Evolutionary conservation across 192 early-diverging fungal species (phyloP), one percentile per base, ranked within the genome.

Genomic region (Endogone sp.): DNA sequence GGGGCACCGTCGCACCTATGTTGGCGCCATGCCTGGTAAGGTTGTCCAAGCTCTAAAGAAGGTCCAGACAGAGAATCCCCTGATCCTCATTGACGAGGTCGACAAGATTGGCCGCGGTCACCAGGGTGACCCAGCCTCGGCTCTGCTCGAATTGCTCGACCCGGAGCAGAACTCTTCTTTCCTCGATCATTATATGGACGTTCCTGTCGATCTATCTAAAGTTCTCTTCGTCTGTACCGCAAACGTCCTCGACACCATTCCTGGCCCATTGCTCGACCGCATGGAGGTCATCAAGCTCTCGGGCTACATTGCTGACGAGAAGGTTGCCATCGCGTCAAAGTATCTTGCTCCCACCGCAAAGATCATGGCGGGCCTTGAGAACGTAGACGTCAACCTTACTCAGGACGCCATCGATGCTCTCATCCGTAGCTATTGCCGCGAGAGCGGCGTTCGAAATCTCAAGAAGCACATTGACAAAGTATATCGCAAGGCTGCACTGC

Each of bases 171-270:
- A 99, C 79, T 86, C 82, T 56, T 91, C 93, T 3, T 99, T 99
- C 83, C 85, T 99, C 65, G 98, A 99, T 81, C 98, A 99, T 79
- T 99, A 99, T 86, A 96, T 99, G 95, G 98, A 99, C 78, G 93
- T 99, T 11, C 96, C 98, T 0, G 86, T 99, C 11, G 95, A 99
- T 73, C 84, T 99, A 28, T 99, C 98, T 70, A 96, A 96, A 75
- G 95, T 99, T 2, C 81, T 99, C 29, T 99, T 99, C 86, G 95
- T 99, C 24, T 99, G 98, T 81, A 99, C 98, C 2, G 98, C 98
- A 55, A 99, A 99, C 69, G 89, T 93, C 20, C 85, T 95, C 4
- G 98, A 99, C 56, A 99, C 98, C 9, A 99, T 99, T 49, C 98
- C 98, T 3, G 94, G 87, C 8, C 98, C 98, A 49, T 85, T 99